Base-by-base conservation (phyloP, 176 grass and related monocot species). In the Bothriochloa decipiens region DNA sequence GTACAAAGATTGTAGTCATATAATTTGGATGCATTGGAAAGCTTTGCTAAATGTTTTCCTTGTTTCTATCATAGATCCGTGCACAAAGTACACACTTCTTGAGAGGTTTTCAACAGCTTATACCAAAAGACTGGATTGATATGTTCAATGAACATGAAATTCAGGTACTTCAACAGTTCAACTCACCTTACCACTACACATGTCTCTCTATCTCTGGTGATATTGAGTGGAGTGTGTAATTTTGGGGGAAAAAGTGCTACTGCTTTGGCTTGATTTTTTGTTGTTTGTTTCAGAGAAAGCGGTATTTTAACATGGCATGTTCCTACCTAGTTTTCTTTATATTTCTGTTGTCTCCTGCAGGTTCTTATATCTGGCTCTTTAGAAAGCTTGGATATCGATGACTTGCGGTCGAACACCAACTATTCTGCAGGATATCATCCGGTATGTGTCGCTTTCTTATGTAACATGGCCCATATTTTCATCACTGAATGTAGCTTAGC, bases 121-220 rank as follows among this genome's bases (percentile, higher is more conserved):
- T 99, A 85, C 83, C 89, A 72, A 99, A 95, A 70, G 93, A 99
- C 49, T 99, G 96, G 96, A 96, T 96, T 14, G 88, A 99, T 79
- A 92, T 99, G 91, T 99, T 99, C 83, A 96, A 86, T 83, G 96
- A 99, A 88, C 91, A 99, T 89, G 96, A 99, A 90, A 86, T 99
- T 92, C 96, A 99, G 93, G 96, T 99, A 89, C 67, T n/a, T 58
- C 11, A 20, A 72, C 16, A 17, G 4, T 18, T 67, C 28, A 74
- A 50, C 60, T 62, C 26, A 62, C 7, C 60, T 76, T 69, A 79
- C 17, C 15, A 82, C 40, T 78, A n/a, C n/a, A 32, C 36, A 26
- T 68, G 62, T 23, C 14, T 85, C 28, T 55, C 20, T 55, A 42
- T 80, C 16, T 84, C 50, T 46, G 11, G 49, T 39, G 26, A 84